Evolutionary conservation across 2,329 filamentous ascomycete species (phyloP), one percentile per base, ranked within the genome.

Genomic region (Amauroascus niger): DNA sequence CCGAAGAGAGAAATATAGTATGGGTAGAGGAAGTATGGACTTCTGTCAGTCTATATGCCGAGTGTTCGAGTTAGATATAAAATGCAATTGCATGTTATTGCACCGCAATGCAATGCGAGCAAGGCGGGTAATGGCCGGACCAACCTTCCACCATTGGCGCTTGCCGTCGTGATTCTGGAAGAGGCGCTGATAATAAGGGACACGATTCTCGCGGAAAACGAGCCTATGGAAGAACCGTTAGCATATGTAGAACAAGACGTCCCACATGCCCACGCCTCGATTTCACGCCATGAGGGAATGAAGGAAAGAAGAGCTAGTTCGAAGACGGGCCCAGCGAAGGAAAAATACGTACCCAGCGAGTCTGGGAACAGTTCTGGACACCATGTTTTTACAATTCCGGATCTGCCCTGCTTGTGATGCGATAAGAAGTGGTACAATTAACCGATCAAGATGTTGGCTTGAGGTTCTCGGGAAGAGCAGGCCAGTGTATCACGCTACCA

Each of bases 131-230:
- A 24, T 30, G 13, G 22, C 18, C 11, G 32, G 20, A 53, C 79
- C 70, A 65, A 85, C 82, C 80, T 85, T 84, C 68, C 77, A 73
- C 82, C 82, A 86, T 68, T 80, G 77, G 68, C 82, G 76, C 65
- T 82, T 71, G 63, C 82, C 81, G 67, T 85, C 82, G 67, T 84
- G 73, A 59, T 73, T 76, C 72, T 85, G 82, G 74, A 81, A 82
- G 47, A 83, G 74, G 61, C 79, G 75, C 73, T 86, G 82, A 74
- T 83, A 86, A 62, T 79, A 71, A 51, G 82, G 79, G 60, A 86
- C 83, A 63, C 79, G 77, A 76, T 86, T 86, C 71, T 80, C 75
- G 69, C 82, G 82, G 76, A 77, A 76, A 65, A 85, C 66, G 61
- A 74, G 75, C 58, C 76, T 77, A 60, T 43, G 56, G 6, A 39